phyloP scores from a whole-genome alignment of 176 grass and related monocot genomes.

The Hsuehochloa calcarea region DNA sequence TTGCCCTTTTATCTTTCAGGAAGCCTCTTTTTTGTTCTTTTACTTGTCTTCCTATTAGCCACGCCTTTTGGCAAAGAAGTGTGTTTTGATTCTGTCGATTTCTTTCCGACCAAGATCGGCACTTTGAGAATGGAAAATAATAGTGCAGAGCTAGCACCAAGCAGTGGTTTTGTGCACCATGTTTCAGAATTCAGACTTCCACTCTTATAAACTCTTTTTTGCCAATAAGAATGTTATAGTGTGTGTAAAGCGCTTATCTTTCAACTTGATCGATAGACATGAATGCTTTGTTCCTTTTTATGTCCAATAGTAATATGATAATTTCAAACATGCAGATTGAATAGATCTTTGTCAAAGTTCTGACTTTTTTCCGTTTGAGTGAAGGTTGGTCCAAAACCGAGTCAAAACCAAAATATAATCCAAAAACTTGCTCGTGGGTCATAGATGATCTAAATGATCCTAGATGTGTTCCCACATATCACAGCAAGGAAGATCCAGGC shows the following conservation, averaged over 20 bases:
- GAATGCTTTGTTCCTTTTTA: not conserved
- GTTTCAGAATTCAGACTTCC: not conserved
- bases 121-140: constrained; percentile 8
- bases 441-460: too few species aligned
- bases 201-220: not conserved
- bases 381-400: too few species aligned
- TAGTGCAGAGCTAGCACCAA: not conserved
- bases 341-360: too few species aligned
- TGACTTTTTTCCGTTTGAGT: too few species aligned
- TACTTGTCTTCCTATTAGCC: not conserved
- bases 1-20: constrained; percentile 22
- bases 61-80: not conserved
- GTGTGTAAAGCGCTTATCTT: not conserved
- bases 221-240: not conserved
- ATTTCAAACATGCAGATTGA: not conserved
- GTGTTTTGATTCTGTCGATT: not conserved
- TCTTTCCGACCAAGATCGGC: constrained; percentile 15
- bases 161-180: not conserved
- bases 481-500: too few species aligned
- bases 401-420: too few species aligned
- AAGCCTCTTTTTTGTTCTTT: not conserved
- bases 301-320: not conserved
- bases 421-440: too few species aligned
- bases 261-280: not conserved
- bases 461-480: too few species aligned